Percentiles rank a stretch among this genome's conserved stretches.
phyloP scores from a whole-genome alignment of 768 basidiomycete genomes.

The Kwoniella heveanensis region DNA sequence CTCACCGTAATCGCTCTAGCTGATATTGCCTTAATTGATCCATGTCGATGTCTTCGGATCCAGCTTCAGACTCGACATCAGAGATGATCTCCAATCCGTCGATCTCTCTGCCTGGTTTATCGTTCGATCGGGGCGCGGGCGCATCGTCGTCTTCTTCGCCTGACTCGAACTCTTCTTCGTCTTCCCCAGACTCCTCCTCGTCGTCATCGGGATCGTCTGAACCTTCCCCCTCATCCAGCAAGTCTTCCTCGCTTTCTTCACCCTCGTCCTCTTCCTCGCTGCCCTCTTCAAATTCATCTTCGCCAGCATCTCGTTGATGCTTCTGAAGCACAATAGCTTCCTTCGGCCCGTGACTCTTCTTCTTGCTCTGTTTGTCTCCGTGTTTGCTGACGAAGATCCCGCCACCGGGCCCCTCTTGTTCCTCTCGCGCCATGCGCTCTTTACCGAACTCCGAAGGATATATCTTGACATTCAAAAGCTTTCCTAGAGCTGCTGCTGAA shows the following conservation, averaged over 20 bases:
- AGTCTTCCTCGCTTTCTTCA: constrained; percentile 29
- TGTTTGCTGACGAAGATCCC: constrained; percentile 66
- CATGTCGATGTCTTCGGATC: constrained; percentile 76
- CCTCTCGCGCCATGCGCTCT: constrained; percentile 79
- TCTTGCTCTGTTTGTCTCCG: constrained; percentile 50
- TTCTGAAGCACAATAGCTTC: constrained; percentile 26
- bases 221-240: constrained; percentile 36
- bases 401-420: constrained; percentile 82
- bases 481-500: constrained; percentile 61
- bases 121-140: background rate
- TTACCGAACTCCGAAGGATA: constrained; percentile 95
- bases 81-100: constrained; percentile 57
- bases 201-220: constrained; percentile 34
- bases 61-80: constrained; percentile 51
- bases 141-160: constrained; percentile 60
- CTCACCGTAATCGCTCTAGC: constrained; percentile 83
- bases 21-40: constrained; percentile 88
- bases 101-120: constrained; percentile 31
- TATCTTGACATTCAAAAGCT: constrained; percentile 73
- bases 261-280: constrained; percentile 42
- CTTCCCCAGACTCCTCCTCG: constrained; percentile 27
- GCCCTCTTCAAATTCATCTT: constrained; percentile 29
- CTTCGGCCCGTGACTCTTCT: constrained; percentile 54
- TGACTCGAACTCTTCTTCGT: constrained; percentile 41
- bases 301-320: constrained; percentile 28